Base-by-base conservation (phyloP, 2,329 filamentous ascomycete genomes). In the Chrysoporthe puriensis region DNA sequence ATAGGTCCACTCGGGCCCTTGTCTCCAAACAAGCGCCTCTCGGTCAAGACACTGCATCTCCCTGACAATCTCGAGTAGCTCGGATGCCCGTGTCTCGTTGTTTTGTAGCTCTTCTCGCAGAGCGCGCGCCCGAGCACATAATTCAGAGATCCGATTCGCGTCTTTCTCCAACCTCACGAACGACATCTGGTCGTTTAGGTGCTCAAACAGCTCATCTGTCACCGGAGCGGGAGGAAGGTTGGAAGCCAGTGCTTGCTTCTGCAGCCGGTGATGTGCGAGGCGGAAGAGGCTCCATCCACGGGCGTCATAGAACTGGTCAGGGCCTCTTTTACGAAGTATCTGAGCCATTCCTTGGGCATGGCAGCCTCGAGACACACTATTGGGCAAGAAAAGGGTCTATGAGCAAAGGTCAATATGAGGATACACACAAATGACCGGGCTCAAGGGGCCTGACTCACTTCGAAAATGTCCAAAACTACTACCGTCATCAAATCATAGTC, bases 271-370 rank as follows among this genome's bases (percentile, higher is more conserved):
- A 59, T 80, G 77, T 26, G 78, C 77, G 42, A 81, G 73, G 18
- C 78, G 74, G 63, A 81, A 81, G 3, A 81, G 71, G 52, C 77
- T 75, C 79, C 78, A 81, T 21, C 78, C 77, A 34, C 79, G 75
- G 36, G 79, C 66, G 61, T 73, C 73, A 54, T 80, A 72, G 34
- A 80, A 73, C 58, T 77, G 75, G 18, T 77, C 73, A 40, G 74
- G 70, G 9, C 78, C 79, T 18, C 78, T 74, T 0, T 80, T 71
- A 21, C 79, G 73, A 40, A 81, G 71, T 9, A 80, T 79, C 40
- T 80, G 77, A 4, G 78, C 78, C 78, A 81, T 80, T 18, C 79
- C 79, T 64, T 80, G 77, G 13, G 75, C 73, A 67, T 81, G 79
- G 34, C 76, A 73, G 57, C 75, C 75, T n/a, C 69, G 69, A 18